Evolutionary conservation across 805 yeast genomes (phyloP), one percentile per base, ranked within the genome.

Genomic region (Clavispora fructus): DNA sequence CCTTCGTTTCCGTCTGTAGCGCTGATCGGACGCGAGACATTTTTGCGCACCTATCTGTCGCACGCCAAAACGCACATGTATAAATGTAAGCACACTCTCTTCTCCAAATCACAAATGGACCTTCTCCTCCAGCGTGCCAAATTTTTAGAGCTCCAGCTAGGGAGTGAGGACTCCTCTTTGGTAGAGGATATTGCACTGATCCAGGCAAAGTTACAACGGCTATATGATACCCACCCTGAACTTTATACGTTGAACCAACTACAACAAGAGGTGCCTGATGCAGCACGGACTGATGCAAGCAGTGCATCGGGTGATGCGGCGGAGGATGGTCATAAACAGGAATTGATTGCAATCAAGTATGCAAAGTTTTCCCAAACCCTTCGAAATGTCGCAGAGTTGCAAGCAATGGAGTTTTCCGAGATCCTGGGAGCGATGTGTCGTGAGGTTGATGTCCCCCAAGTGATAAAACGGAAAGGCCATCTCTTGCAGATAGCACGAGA

Each of bases 361-460:
- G 58, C 61, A 1, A 41, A 37, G 4, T 52, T 67, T 14, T 48
- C 52, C 30, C 52, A 54, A 28, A 62, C 64, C 4, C 56, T 52
- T 31, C 48, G 50, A 10, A 57, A 59, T 35, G 49, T 62, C 16
- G 39, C 47, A 32, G 58, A 60, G 40, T 51, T 67, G 29, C 54
- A 59, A 33, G 48, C 47, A 7, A 41, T 65, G 50, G 64, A 63
- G 26, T 40, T 57, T 12, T 54, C 60, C 1, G 37, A 40, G 12
- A 25, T 62, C 7, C 45, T 39, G 16, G 35, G 35, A 7, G 46
- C 39, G 7, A 39, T 35, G 39, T 41, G 40, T 19, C 45, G 47
- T 7, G 19, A 26, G 13, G 28, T 50, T 28, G 41, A 39, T 28
- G 26, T 43, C 10, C 23, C 25, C 27, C 19, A 33, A 6, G 6